Evolutionary conservation across 305 asterid genomes (phyloP), one percentile per base, ranked within the genome.

Genomic region (Withania somnifera): DNA sequence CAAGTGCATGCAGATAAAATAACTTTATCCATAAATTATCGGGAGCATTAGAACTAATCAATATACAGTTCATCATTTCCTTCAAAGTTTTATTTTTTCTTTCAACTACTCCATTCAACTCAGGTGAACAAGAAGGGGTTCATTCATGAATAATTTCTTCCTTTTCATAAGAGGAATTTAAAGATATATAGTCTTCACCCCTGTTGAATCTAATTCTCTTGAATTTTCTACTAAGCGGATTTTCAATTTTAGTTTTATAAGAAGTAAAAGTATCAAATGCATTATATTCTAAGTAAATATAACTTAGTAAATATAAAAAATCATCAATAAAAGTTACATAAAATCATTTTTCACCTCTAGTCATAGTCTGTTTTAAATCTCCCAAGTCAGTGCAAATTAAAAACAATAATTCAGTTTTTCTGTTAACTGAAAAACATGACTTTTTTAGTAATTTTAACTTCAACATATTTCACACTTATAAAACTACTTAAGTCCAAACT

Each of bases 171-270:
- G 52, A 79, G 8, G 79, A 10, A 15, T 56, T 45, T 17, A 53
- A 56, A 2, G n/a, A 14, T n/a, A 53, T 11, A 15, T 66, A 68
- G 40, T 69, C 67, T 5, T 66, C 81, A 3, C 77, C 81, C 56
- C 83, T 68, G 30, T 68, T 76, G 2, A 42, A 53, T 68, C 81
- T 67, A 56, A 79, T 19, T 17, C 52, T 58, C 34, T 84, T 84
- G 7, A n/a, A 78, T 58, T 57, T 66, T 19, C 26, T 79, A 42
- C 47, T 20, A 3, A 84, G 40, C 56, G 79, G 53, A 69, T 79
- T 84, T 69, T 84, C 53, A 9, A 68, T 81, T 79, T 83, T 66
- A 14, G 11, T 9, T 56, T 79, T 83, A 28, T 68, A 83, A 7
- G 38, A 26, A 66, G 38, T 8, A 45, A 45, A 45, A 45, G 51